Percentiles rank a stretch among this genome's conserved stretches.
Evolutionary conservation across 2,329 filamentous ascomycete species (phyloP).

Genomic region (Triangularia verruculosa): DNA sequence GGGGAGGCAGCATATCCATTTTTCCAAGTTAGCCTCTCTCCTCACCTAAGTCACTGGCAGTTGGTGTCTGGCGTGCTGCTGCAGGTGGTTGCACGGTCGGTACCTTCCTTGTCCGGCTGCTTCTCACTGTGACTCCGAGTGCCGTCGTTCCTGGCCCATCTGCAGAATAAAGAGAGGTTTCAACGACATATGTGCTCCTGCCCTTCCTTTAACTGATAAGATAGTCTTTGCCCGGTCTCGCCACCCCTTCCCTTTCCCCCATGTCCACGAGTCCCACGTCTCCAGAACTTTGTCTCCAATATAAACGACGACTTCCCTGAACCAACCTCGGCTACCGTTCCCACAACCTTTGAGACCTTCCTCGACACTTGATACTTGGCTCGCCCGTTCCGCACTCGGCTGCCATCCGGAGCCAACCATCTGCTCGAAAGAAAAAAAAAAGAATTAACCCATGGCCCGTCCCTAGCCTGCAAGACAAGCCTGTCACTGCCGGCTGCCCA

Average conservation of each 20-base stretch:
- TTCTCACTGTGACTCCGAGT: slow-evolving; percentile 26
- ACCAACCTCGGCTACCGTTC: slow-evolving; percentile 2
- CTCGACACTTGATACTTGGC: background rate
- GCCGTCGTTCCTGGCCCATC: slow-evolving; percentile 17
- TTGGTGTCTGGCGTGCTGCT: background rate
- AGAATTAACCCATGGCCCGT: slow-evolving; percentile 19
- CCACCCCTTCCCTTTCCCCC: slow-evolving; percentile 18
- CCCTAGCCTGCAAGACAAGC: slow-evolving; percentile 19
- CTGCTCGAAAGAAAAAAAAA: slow-evolving; percentile 8
- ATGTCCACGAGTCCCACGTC: background rate
- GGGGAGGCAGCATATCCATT: slow-evolving; percentile 25
- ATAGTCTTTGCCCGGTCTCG: slow-evolving; percentile 24
- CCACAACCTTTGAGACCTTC: slow-evolving; percentile 10
- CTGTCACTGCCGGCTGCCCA: slow-evolving; percentile 16
- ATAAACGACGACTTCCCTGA: slow-evolving; percentile 17
- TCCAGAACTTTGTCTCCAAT: slow-evolving; percentile 13
- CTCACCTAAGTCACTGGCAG: slow-evolving; percentile 8
- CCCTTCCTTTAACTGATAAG: slow-evolving; percentile 27
- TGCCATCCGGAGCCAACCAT: slow-evolving; percentile 17
- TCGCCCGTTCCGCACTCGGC: slow-evolving; percentile 15
- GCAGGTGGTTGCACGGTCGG: slow-evolving; percentile 7
- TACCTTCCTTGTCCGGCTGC: slow-evolving; percentile 30
- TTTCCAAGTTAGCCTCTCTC: slow-evolving; percentile 31
- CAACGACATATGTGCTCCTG: slow-evolving; percentile 19
- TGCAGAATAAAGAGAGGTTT: slow-evolving; percentile 27